Conservation (phyloP, 345 rosid species). For the Leavenworthia alabamica region DNA sequence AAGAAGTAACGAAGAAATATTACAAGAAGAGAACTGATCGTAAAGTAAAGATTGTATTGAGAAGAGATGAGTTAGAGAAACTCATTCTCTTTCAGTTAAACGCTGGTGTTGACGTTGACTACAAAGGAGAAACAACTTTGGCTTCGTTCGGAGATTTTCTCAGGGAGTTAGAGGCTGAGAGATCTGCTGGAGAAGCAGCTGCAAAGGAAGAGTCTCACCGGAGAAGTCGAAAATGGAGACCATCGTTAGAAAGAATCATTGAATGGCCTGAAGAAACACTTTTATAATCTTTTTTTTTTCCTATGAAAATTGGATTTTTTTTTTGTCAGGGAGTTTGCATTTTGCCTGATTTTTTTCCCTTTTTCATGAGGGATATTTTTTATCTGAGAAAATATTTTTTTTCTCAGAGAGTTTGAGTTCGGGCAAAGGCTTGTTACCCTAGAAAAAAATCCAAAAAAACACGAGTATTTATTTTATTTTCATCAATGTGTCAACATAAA, state of each 20-base stretch:
- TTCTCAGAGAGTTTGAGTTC: conserved; percentile 24
- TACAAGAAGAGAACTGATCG: conserved; percentile 26
- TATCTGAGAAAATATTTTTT: conserved; percentile 21
- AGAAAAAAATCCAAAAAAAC: conserved; percentile 11
- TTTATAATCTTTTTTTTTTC: conserved; percentile 8
- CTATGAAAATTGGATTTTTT: background rate
- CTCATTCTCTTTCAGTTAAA: conserved; percentile 32
- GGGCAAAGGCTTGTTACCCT: conserved; percentile 14
- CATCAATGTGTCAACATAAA: conserved; percentile 18
- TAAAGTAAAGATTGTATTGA: conserved; percentile 26
- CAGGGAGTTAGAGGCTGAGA: conserved; percentile 38
- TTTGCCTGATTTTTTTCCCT: conserved; percentile 11
- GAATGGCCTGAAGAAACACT: conserved; percentile 40
- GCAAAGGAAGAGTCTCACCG: conserved; percentile 32
- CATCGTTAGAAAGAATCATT: conserved; percentile 57
- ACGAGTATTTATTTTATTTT: conserved; percentile 25
- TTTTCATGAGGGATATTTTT: conserved; percentile 17
- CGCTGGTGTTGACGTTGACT: conserved; percentile 17
- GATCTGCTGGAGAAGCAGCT: conserved; percentile 29
- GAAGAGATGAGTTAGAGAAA: conserved; percentile 43
- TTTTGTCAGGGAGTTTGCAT: conserved; percentile 18
- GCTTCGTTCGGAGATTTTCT: conserved; percentile 34
- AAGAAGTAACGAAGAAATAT: conserved; percentile 19
- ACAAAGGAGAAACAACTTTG: conserved; percentile 34
- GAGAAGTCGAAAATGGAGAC: conserved; percentile 45